Conservation (phyloP, 306 rosid genomes). For the Lablab purpureus region DNA sequence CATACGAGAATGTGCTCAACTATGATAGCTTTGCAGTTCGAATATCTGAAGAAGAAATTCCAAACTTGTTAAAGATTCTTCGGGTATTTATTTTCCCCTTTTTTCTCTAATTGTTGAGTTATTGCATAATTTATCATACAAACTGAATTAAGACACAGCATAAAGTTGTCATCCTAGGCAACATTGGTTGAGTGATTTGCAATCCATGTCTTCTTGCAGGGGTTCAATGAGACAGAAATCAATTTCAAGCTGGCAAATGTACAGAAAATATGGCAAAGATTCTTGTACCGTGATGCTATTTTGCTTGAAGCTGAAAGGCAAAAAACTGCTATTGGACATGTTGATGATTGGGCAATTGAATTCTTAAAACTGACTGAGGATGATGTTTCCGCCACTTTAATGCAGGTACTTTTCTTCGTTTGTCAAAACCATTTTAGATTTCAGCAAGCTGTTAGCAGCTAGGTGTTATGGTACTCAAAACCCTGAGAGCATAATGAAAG, state of each 20-base stretch:
- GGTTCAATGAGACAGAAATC: conserved; percentile 76
- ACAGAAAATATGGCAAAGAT: conserved; percentile 84
- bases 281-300: conserved; percentile 77
- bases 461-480: conserved; percentile 15
- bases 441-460: not conserved
- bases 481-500: not conserved
- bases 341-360: conserved; percentile 77
- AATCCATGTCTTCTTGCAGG: conserved; percentile 56
- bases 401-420: conserved; percentile 68
- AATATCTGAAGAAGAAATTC: conserved; percentile 76
- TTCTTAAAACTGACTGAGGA: conserved; percentile 66
- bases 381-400: conserved; percentile 70
- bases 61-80: conserved; percentile 74
- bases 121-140: conserved; percentile 30
- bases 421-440: not conserved
- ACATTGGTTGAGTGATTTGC: conserved; percentile 43
- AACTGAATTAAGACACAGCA: conserved; percentile 2
- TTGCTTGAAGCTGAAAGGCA: conserved; percentile 96
- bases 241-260: conserved; percentile 76
- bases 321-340: conserved; percentile 55
- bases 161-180: conserved; percentile 19
- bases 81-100: conserved; percentile 52
- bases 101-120: not conserved
- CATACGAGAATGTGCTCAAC: conserved; percentile 88
- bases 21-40: conserved; percentile 90